A percentile compares a stretch with the other conserved stretches of the same genome.
Conservation (phyloP, 2,329 filamentous ascomycete species). For the Epichloe festucae region DNA sequence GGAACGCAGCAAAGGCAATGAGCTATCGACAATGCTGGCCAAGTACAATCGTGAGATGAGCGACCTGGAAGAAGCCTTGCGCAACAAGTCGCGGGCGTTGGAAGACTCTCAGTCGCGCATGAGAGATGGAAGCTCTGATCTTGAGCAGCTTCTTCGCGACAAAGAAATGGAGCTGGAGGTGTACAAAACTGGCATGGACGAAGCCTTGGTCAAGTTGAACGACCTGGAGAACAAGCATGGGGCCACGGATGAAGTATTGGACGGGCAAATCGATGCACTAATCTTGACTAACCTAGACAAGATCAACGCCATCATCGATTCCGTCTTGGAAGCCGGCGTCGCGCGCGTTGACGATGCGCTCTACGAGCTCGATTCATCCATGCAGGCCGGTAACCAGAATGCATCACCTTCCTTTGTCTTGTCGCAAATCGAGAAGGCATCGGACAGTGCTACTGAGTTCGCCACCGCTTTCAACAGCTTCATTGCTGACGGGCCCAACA, state of each 20-base stretch:
- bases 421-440: constrained; percentile 94
- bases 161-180: constrained; percentile 98
- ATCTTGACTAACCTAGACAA: constrained; percentile 78
- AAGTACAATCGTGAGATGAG: constrained; percentile 97
- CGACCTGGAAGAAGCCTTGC: constrained; percentile 83
- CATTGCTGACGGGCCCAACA: constrained; percentile 90
- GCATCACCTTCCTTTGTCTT: constrained; percentile 89
- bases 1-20: constrained; percentile 85
- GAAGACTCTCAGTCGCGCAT: constrained; percentile 72
- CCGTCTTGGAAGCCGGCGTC: constrained; percentile 84
- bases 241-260: constrained; percentile 66
- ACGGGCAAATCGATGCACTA: constrained; percentile 82
- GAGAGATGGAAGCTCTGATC: constrained; percentile 69
- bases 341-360: constrained; percentile 90
- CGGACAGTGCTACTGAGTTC: constrained; percentile 88
- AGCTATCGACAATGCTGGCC: constrained; percentile 84
- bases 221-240: constrained; percentile 67
- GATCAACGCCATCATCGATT: constrained; percentile 96
- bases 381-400: constrained; percentile 98
- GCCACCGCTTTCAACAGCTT: constrained; percentile 98
- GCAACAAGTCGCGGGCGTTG: constrained; percentile 75
- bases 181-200: constrained; percentile 96
- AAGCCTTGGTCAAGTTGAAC: constrained; percentile 84
- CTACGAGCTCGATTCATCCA: constrained; percentile 92
- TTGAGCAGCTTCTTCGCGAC: constrained; percentile 73